Evolutionary conservation across 441 rosid species (phyloP), one percentile per base, ranked within the genome.

Genomic region (Macaranga tanarius): DNA sequence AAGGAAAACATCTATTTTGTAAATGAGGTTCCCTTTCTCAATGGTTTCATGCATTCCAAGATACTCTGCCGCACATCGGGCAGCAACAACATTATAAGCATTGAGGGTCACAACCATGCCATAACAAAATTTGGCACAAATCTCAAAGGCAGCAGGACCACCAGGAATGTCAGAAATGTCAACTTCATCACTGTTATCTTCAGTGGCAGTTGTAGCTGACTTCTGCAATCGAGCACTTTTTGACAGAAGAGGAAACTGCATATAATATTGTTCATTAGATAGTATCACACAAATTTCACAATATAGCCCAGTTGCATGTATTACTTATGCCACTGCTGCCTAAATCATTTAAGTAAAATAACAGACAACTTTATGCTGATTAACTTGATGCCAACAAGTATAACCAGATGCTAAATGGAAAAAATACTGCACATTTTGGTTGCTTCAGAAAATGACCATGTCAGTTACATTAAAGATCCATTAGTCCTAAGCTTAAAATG

Each of bases 161-260:
- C 94, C 94, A 0, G 97, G 96, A 79, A 90, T 86, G 73, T 84
- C 86, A 4, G 90, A 87, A 74, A 90, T 69, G 82, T 86, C 85
- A 64, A 88, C 79, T 70, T 85, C 94, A 58, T 86, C 74, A 40
- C 70, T 50, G 5, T 77, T 86, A 67, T 86, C 87, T 45, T 80
- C 90, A 65, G 78, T 76, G 28, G 79, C 34, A 65, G 74, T 74
- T 58, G 86, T 81, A 34, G 87, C 89, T 62, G 84, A 71, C 82
- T 87, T 92, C 79, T 89, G 96, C 38, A 92, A 76, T 67, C 73
- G 75, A 20, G 86, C 86, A 73, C 94, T 81, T 70, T 90, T 92
- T 10, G 97, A 89, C 69, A 90, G 85, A 31, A 92, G 94, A 70
- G 97, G 97, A 80, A 92, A 92, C 96, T 92, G 89, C 82, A 77